Evolutionary conservation across 2,329 filamentous ascomycete species (phyloP), one percentile per base, ranked within the genome.

Genomic region (Sporothrix pallida): DNA sequence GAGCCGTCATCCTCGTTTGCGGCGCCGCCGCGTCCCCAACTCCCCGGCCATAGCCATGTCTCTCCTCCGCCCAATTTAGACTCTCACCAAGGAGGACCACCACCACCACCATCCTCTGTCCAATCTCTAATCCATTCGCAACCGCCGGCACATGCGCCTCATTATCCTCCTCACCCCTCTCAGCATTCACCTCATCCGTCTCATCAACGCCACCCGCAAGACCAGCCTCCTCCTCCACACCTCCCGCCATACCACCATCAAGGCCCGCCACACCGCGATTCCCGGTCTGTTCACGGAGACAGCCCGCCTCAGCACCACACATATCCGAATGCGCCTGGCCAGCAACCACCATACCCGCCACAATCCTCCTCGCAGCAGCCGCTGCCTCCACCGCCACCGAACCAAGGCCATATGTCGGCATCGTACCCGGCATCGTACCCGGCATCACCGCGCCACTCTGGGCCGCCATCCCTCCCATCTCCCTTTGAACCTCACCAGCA

Each of bases 371-470:
- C 72, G 0, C 75, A 75, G n/a, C 74, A 73, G 20, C 74, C 63
- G 20, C 42, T 75, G 4, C 70, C 86, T 7, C 86, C 76, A 1
- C 70, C 86, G 6, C 86, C 86, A 13, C 81, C 83, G 1, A 84
- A 84, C 6, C 86, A 86, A 73, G 79, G 86, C 63, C 85, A 86
- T 15, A 81, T 81, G 31, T 68, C 62, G 6, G 42, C 20, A 48
- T 67, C 62, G 3, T 87, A 87, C 71, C 84, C 86, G 12, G 31
- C 31, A 5, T 37, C 31, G 31, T 26, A 26, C 23, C 23, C 23
- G 23, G 82, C 86, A 2, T 87, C 87, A 2, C 87, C 87, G 2
- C 83, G 86, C n/a, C 85, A 87, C 70, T 77, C 79, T 12, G 82
- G 81, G 0, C 84, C 82, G 5, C 81, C 83, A 42, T 82, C 83